Evolutionary conservation across 2,329 filamentous ascomycete genomes (phyloP).

Genomic region (Sporothrix schenckii): DNA sequence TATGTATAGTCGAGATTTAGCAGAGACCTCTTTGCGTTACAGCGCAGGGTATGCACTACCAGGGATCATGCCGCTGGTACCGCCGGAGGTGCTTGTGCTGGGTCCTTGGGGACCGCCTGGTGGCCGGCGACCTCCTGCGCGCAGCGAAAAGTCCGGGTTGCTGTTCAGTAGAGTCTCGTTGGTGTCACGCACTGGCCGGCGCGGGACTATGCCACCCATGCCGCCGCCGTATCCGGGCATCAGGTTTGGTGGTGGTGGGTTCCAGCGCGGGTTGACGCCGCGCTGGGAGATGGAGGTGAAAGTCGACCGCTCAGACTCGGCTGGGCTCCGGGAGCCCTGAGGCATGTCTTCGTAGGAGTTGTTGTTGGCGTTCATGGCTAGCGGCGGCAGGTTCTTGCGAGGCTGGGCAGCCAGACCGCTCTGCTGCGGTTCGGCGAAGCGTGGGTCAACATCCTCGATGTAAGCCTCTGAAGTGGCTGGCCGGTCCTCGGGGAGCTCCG

Average conservation of each 20-base stretch:
- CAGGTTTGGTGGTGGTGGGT: conserved; percentile 54
- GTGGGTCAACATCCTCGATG: conserved; percentile 92
- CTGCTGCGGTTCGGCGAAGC: conserved; percentile 63
- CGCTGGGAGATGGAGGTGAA: conserved; percentile 92
- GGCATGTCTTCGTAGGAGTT: conserved; percentile 44
- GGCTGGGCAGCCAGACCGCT: conserved; percentile 38
- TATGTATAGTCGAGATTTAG: neutral
- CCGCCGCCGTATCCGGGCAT: conserved; percentile 47
- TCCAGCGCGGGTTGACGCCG: conserved; percentile 86
- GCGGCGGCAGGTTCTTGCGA: conserved; percentile 26
- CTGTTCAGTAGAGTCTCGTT: conserved; percentile 74
- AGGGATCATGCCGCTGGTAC: conserved; percentile 53
- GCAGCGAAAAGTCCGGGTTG: conserved; percentile 85
- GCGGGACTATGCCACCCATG: conserved; percentile 57
- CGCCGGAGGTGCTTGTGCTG: conserved; percentile 39
- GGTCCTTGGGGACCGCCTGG: conserved; percentile 31
- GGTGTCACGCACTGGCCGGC: conserved; percentile 56
- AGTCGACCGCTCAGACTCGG: conserved; percentile 76
- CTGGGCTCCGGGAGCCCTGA: conserved; percentile 66
- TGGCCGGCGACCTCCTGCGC: conserved; percentile 42
- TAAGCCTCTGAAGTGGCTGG: conserved; percentile 52
- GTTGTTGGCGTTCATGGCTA: conserved; percentile 29
- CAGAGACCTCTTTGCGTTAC: conserved; percentile 13
- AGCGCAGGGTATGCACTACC: conserved; percentile 56
- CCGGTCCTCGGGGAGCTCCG: conserved; percentile 35